Percentiles rank a stretch among this genome's conserved stretches.
phyloP scores from a whole-genome alignment of 176 grass and related monocot species.

The Oryza coarctata region DNA sequence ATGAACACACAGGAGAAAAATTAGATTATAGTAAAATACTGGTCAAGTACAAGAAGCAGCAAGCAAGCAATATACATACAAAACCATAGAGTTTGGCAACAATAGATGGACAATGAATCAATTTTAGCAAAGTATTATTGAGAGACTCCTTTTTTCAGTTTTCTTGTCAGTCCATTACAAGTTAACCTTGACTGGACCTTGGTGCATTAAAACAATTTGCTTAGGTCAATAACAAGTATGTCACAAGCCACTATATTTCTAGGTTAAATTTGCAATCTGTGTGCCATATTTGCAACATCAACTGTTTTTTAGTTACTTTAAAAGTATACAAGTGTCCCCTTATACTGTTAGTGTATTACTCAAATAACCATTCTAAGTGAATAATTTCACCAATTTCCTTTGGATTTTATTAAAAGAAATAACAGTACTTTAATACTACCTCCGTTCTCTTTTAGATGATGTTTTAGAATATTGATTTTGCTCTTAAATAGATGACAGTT shows the following conservation, averaged over 20 bases:
- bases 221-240: neutral
- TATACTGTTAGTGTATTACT: neutral
- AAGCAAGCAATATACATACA: conserved; percentile 9
- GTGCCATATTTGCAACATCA: neutral
- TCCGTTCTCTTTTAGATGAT: too few species aligned
- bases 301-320: neutral
- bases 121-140: neutral
- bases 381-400: neutral
- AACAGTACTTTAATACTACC: neutral
- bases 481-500: too few species aligned
- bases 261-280: neutral
- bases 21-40: conserved; percentile 7
- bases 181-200: neutral
- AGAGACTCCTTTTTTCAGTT: neutral
- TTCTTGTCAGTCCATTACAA: neutral
- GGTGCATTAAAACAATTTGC: conserved; percentile 1
- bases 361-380: neutral
- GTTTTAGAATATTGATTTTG: too few species aligned
- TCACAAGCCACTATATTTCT: neutral
- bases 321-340: neutral
- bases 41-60: neutral
- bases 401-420: neutral
- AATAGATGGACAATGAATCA: neutral
- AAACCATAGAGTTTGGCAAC: neutral
- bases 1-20: neutral